Base-by-base conservation (phyloP, 805 yeast species). In the Lachancea thermotolerans region DNA sequence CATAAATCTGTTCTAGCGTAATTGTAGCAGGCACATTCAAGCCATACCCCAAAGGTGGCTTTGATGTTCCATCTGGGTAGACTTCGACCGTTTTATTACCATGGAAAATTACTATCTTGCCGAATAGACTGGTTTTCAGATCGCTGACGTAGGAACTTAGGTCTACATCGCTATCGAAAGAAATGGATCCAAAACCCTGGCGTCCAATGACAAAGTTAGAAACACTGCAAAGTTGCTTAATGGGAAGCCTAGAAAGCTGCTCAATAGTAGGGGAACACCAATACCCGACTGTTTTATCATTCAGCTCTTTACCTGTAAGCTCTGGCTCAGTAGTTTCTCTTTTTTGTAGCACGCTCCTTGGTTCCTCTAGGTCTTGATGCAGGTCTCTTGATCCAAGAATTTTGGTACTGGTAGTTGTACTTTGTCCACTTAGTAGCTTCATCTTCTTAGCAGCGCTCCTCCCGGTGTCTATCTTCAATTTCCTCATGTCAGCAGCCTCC, bases 21-120 rank as follows among this genome's bases (percentile, higher is more conserved):
- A 85, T 76, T 0, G 81, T 80, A 0, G 93, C 88, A 5, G 90
- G 90, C 15, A 83, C 85, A 57, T 85, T 85, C 42, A 85, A 57
- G 1, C 90, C 93, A 45, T 70, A 64, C 0, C 93, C 93, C 35
- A 75, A 59, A 0, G 79, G 70, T 1, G 89, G 89, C 44, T 81
- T 78, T 1, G 49, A 53, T 2, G 56, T 43, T n/a, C 64, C 73
- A 29, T 75, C 74, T n/a, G 80, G 78, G 54, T 84, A 82, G 0
- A 82, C 87, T 48, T 77, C 77, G 1, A 84, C 78, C 2, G 75
- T 67, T 47, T 72, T 73, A 8, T 67, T 65, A 30, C 67, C 60
- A 25, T 73, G 70, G 49, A 84, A 76, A 29, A 70, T 54, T 52
- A 74, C 69, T 51, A 73, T 56, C 41, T 65, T 55, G 37, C 78